phyloP scores from a whole-genome alignment of 2,329 filamentous ascomycete species.

The Fusarium cicatricum region DNA sequence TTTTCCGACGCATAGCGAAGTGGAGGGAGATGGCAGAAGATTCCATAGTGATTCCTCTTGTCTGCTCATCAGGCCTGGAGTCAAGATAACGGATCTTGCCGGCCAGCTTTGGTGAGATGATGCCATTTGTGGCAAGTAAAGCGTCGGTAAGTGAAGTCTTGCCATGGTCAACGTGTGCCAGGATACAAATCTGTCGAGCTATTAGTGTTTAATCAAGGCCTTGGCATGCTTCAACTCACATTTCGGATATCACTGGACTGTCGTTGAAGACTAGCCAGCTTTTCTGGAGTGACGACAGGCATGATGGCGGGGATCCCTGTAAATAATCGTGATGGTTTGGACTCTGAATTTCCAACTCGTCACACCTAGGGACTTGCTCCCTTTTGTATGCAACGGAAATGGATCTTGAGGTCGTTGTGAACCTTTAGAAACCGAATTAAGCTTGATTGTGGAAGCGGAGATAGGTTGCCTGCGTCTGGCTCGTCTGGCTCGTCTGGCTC shows the following conservation, averaged over 20 bases:
- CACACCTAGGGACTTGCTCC: conserved; percentile 3
- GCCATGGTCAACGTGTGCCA: conserved; percentile 97
- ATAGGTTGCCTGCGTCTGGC: conserved; percentile 18
- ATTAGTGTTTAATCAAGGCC: conserved; percentile 3
- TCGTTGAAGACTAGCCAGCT: conserved; percentile 88
- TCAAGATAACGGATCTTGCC: conserved; percentile 98
- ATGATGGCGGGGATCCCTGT: conserved; percentile 60
- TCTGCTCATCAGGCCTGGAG: conserved; percentile 94
- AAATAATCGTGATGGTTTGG: neutral
- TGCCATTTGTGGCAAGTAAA: conserved; percentile 97
- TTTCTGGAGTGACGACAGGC: conserved; percentile 91
- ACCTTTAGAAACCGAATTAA: conserved; percentile 6
- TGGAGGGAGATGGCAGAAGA: conserved; percentile 96
- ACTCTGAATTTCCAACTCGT: conserved; percentile 5
- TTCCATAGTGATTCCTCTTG: conserved; percentile 99
- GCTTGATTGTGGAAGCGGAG: conserved; percentile 16
- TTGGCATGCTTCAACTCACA: conserved; percentile 60
- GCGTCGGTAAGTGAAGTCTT: conserved; percentile 98
- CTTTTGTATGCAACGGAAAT: conserved; percentile 1
- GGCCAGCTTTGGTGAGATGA: conserved; percentile 96
- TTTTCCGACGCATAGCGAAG: conserved; percentile 87
- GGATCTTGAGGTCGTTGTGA: conserved; percentile 13
- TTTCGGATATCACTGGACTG: conserved; percentile 91
- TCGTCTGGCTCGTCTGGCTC: conserved; percentile 29
- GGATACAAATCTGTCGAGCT: conserved; percentile 79